Evolutionary conservation across 371 early-diverging fungal genomes (phyloP).

Genomic region (Mortierella sp.): DNA sequence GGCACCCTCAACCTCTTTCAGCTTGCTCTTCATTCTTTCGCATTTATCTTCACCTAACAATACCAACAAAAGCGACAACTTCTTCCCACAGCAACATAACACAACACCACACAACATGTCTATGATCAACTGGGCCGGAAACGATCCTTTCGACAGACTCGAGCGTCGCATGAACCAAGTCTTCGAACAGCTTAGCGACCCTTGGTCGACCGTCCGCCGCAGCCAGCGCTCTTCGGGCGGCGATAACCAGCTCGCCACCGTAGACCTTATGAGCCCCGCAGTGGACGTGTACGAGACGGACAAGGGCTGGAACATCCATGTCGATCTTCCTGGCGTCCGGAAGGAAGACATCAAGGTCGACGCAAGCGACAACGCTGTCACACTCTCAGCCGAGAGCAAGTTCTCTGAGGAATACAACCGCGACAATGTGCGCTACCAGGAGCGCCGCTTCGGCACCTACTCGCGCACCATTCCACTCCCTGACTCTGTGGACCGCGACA

Average conservation of each 20-base stretch:
- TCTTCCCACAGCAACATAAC: not conserved
- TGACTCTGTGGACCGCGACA: slow-evolving; percentile 59
- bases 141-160: slow-evolving; percentile 44
- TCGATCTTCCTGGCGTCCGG: slow-evolving; percentile 66
- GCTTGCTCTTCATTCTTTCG: not conserved
- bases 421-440: slow-evolving; percentile 61
- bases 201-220: slow-evolving; percentile 15
- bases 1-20: not conserved
- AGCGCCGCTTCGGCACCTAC: slow-evolving; percentile 67
- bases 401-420: slow-evolving; percentile 50
- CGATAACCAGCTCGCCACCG: slow-evolving; percentile 16
- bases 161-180: slow-evolving; percentile 58
- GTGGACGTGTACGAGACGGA: slow-evolving; percentile 63
- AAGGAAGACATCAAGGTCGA: slow-evolving; percentile 66
- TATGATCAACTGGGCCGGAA: slow-evolving; percentile 48
- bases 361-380: slow-evolving; percentile 50
- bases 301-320: slow-evolving; percentile 58
- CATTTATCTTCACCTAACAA: not conserved
- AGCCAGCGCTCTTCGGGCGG: slow-evolving; percentile 17
- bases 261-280: slow-evolving; percentile 33
- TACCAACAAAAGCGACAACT: not conserved
- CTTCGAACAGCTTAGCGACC: slow-evolving; percentile 40
- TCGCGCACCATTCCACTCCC: slow-evolving; percentile 68
- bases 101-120: slow-evolving; percentile 37
- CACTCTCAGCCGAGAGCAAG: slow-evolving; percentile 61